Percentiles rank a stretch among this genome's conserved stretches.
These are phyloP conservation scores for Albugo candida DNA, from an alignment of 352 stramenopile species.

Conservation along the genomic window DNA sequence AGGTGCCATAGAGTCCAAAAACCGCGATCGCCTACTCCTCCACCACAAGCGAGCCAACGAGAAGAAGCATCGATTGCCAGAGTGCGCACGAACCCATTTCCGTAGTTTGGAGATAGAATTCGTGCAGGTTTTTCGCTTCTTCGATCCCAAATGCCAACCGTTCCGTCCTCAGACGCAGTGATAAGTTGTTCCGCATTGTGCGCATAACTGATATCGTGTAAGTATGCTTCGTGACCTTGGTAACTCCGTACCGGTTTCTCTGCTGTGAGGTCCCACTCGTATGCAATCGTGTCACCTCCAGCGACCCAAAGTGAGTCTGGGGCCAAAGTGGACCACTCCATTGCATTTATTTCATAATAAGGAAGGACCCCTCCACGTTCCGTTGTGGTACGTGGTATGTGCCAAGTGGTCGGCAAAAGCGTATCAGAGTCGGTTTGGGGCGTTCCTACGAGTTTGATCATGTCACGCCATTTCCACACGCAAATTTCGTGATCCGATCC, in stretches of 20 bases:
- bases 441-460: slow-evolving; percentile 14
- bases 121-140: background rate
- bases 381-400: background rate
- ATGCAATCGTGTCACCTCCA: slow-evolving; percentile 31
- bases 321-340: slow-evolving; percentile 15
- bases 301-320: slow-evolving; percentile 27
- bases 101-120: slow-evolving; percentile 1
- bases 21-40: slow-evolving; percentile 18
- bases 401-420: slow-evolving; percentile 19
- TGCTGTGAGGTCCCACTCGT: slow-evolving; percentile 34
- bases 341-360: slow-evolving; percentile 44
- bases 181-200: slow-evolving; percentile 50
- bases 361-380: slow-evolving; percentile 25
- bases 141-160: slow-evolving; percentile 51
- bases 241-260: slow-evolving; percentile 35
- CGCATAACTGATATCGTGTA: slow-evolving; percentile 41
- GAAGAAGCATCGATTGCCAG: slow-evolving; percentile 48
- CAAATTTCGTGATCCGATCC: slow-evolving; percentile 61
- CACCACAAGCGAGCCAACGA: slow-evolving; percentile 44
- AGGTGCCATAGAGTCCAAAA: slow-evolving; percentile 67
- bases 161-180: slow-evolving; percentile 46
- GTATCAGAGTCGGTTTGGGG: slow-evolving; percentile 6
- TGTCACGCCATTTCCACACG: slow-evolving; percentile 53
- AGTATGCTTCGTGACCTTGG: slow-evolving; percentile 31
- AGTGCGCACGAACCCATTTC: slow-evolving; percentile 25